phyloP scores from a whole-genome alignment of 192 early-diverging fungal genomes.

The Mortierella alpina region DNA sequence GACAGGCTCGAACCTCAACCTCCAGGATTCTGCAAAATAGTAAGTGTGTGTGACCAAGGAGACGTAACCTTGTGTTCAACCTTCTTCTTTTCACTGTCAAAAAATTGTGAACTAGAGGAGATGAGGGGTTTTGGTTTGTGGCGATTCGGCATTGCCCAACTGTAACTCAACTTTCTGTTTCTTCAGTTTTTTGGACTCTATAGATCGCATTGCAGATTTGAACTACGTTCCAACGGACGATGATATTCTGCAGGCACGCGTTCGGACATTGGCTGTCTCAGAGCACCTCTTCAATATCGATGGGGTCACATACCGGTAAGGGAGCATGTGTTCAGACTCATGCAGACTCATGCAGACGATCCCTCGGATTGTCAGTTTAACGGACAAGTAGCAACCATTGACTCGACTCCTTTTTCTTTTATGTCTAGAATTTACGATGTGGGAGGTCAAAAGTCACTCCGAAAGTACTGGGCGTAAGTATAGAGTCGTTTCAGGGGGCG shows the following conservation, averaged over 20 bases:
- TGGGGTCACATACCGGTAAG: constrained; percentile 59
- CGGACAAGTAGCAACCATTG: too few species aligned
- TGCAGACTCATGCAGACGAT: neutral
- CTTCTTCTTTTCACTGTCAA: too few species aligned
- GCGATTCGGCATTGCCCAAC: neutral
- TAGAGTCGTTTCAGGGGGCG: neutral
- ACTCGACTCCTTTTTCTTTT: neutral
- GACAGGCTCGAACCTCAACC: constrained; percentile 45
- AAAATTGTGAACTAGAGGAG: too few species aligned
- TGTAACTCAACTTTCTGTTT: neutral
- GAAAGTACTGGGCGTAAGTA: constrained; percentile 74
- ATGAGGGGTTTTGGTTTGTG: neutral
- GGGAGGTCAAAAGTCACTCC: constrained; percentile 73
- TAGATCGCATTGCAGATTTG: constrained; percentile 61
- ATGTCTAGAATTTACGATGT: constrained; percentile 73
- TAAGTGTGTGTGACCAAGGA: constrained; percentile 23
- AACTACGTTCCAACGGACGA: constrained; percentile 72
- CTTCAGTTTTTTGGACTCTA: constrained; percentile 60
- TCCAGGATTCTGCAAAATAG: constrained; percentile 64
- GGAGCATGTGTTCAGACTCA: neutral
- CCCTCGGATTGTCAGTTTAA: too few species aligned
- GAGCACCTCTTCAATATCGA: constrained; percentile 76
- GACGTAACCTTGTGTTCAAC: too few species aligned
- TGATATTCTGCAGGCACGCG: constrained; percentile 76
- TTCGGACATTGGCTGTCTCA: constrained; percentile 77